These are phyloP conservation scores for Collariella sp. DNA, from an alignment of 495 filamentous ascomycete genomes.

Conservation along the genomic window DNA sequence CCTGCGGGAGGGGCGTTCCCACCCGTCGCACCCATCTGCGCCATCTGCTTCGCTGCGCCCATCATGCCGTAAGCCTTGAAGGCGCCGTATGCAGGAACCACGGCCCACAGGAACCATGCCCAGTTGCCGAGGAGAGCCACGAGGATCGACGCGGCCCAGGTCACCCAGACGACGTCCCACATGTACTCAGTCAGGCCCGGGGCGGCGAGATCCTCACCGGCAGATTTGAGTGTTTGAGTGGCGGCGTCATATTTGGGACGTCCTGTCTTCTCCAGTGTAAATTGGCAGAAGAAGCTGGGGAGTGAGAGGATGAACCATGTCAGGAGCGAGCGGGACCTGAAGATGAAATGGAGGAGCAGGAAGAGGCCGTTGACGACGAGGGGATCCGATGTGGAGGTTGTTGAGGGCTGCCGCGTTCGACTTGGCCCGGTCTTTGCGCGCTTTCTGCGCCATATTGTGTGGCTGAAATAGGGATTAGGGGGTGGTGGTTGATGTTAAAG, in stretches of 20 bases:
- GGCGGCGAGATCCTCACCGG: constrained; percentile 83
- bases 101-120: constrained; percentile 65
- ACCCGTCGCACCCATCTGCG: constrained; percentile 26
- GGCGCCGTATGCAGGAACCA: constrained; percentile 60
- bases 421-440: constrained; percentile 80
- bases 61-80: constrained; percentile 62
- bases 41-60: constrained; percentile 58
- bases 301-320: constrained; percentile 63
- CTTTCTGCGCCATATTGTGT: constrained; percentile 66
- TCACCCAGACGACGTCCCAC: constrained; percentile 94
- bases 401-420: constrained; percentile 66
- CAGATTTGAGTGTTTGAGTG: constrained; percentile 58
- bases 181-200: constrained; percentile 92
- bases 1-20: constrained; percentile 25
- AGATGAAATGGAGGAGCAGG: constrained; percentile 59
- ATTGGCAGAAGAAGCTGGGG: constrained; percentile 70
- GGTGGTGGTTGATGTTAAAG: background rate
- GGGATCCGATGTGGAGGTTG: constrained; percentile 66
- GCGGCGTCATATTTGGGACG: constrained; percentile 59
- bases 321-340: constrained; percentile 56
- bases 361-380: constrained; percentile 63
- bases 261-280: constrained; percentile 71
- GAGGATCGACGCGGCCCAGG: constrained; percentile 58
- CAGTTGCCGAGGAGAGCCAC: constrained; percentile 64
- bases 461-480: background rate